Conservation (phyloP, 768 basidiomycete species). For the Pleurotus giganteus region DNA sequence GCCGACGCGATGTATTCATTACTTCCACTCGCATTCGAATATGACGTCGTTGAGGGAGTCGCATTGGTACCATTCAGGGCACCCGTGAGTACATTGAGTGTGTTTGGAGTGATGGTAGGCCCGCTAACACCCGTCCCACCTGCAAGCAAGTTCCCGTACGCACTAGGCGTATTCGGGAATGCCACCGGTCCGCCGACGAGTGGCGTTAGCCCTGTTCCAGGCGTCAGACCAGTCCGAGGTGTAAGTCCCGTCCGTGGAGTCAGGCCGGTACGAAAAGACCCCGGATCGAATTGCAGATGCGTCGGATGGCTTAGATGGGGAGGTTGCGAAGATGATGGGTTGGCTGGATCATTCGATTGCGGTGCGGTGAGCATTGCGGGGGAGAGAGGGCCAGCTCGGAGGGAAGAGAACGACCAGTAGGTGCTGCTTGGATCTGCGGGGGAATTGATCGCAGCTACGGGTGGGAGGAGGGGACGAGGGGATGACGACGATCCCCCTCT, state of each 20-base stretch:
- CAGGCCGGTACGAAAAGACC: slow-evolving; percentile 79
- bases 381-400: slow-evolving; percentile 90
- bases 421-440: slow-evolving; percentile 61
- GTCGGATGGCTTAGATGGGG: too few relatives aligned
- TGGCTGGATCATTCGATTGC: slow-evolving; percentile 42
- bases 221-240: slow-evolving; percentile 80
- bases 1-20: slow-evolving; percentile 38
- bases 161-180: slow-evolving; percentile 78
- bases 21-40: slow-evolving; percentile 38
- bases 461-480: slow-evolving; percentile 76
- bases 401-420: slow-evolving; percentile 63
- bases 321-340: slow-evolving; percentile 7
- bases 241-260: slow-evolving; percentile 87
- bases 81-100: slow-evolving; percentile 77
- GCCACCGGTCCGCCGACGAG: slow-evolving; percentile 70
- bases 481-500: slow-evolving; percentile 40
- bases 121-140: slow-evolving; percentile 41
- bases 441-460: slow-evolving; percentile 75
- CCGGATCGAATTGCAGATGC: slow-evolving; percentile 63
- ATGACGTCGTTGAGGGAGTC: slow-evolving; percentile 47
- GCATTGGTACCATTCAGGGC: slow-evolving; percentile 57
- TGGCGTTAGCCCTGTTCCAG: slow-evolving; percentile 73
- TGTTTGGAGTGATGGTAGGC: slow-evolving; percentile 68
- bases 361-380: slow-evolving; percentile 96
- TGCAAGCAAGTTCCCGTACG: slow-evolving; percentile 89